A percentile compares a stretch with the other conserved stretches of the same genome.
Conservation (phyloP, 257 asterid species). For the Forsythia viridissima region DNA sequence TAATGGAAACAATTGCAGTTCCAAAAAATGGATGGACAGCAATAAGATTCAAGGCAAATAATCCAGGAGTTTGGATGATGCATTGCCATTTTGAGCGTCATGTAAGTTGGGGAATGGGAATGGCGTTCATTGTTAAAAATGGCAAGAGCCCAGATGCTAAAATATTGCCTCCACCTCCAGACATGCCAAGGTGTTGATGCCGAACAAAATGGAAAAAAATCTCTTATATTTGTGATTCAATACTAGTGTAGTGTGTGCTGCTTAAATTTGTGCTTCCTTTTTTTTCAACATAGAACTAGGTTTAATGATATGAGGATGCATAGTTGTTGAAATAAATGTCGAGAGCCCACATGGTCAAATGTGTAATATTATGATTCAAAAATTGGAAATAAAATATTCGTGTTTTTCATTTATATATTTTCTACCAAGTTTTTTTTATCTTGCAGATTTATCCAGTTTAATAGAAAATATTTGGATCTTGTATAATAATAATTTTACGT, state of each 20-base stretch:
- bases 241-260: not conserved
- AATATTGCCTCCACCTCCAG: conserved; percentile 50
- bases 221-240: not conserved
- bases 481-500: too few relatives aligned
- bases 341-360: too few relatives aligned
- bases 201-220: not conserved
- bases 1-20: conserved; percentile 47
- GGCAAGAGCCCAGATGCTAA: conserved; percentile 24
- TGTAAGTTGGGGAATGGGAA: conserved; percentile 52
- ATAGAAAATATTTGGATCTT: too few relatives aligned
- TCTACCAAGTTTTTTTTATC: too few relatives aligned
- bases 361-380: too few relatives aligned
- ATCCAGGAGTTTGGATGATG: conserved; percentile 67
- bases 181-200: conserved; percentile 43
- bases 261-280: not conserved
- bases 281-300: too few relatives aligned
- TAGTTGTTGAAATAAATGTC: too few relatives aligned
- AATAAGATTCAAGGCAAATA: conserved; percentile 51
- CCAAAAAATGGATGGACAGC: conserved; percentile 53
- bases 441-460: too few relatives aligned
- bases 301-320: too few relatives aligned
- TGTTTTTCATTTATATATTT: too few relatives aligned
- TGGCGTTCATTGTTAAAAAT: conserved; percentile 40
- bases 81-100: conserved; percentile 50
- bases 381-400: too few relatives aligned